Conservation (phyloP, 2,329 filamentous ascomycete species). For the Shiraia sp. region DNA sequence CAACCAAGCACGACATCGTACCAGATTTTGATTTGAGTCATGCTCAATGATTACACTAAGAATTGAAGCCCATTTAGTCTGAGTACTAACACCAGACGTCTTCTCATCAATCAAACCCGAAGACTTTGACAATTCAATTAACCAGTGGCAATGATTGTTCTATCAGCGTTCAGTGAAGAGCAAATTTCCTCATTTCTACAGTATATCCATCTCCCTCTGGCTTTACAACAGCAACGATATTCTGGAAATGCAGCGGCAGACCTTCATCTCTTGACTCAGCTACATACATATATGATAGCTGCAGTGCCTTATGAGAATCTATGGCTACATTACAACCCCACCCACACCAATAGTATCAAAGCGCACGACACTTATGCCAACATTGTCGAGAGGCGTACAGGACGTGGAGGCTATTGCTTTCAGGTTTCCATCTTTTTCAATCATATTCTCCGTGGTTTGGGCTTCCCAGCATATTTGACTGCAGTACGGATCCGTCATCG, state of each 20-base stretch:
- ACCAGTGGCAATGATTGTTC: conserved; percentile 5
- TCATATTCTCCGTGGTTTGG: conserved; percentile 56
- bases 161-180: conserved; percentile 24
- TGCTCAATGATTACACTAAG: background rate
- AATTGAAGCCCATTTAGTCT: too few relatives aligned
- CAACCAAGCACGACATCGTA: conserved; percentile 1
- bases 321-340: conserved; percentile 54
- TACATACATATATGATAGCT: conserved; percentile 54
- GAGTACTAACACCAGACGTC: too few relatives aligned
- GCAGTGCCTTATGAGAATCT: conserved; percentile 62
- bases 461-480: conserved; percentile 58
- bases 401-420: conserved; percentile 65
- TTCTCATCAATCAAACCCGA: too few relatives aligned
- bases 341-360: conserved; percentile 45
- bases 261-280: conserved; percentile 44
- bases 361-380: conserved; percentile 56
- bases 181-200: conserved; percentile 40
- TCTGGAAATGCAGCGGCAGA: conserved; percentile 13
- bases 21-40: background rate
- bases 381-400: conserved; percentile 48
- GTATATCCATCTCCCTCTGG: conserved; percentile 33
- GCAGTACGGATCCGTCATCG: conserved; percentile 53
- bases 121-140: background rate
- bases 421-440: conserved; percentile 61
- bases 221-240: conserved; percentile 10